Evolutionary conservation across 2,329 filamentous ascomycete species (phyloP), one percentile per base, ranked within the genome.

Genomic region (Botrytis byssoidea): DNA sequence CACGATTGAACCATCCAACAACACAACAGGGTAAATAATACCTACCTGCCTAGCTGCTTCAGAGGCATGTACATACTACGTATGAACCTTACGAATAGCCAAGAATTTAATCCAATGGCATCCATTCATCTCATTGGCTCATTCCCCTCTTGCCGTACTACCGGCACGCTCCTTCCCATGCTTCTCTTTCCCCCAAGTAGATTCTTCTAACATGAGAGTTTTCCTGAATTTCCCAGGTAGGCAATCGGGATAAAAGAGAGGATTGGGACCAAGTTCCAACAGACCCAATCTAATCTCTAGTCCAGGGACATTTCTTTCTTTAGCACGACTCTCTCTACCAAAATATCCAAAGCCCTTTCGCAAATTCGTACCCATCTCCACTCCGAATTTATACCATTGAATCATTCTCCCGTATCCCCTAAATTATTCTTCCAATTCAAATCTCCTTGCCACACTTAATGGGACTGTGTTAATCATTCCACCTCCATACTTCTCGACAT

Each of bases 391-490:
- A 42, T 32, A 29, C 65, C 35, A 55, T 68, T 42, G 25, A 55
- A 51, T 46, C 64, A n/a, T 67, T 46, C 14, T 20, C 65, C 65
- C 65, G 65, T 40, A 68, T 68, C 48, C 65, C 48, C 46, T 55
- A 68, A 68, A 68, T 68, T 68, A n/a, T 68, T 68, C 32, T 25
- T 67, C 14, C 25, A 9, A 57, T 57, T 32, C 65, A 57, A 68
- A 68, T 68, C 65, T 68, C 65, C 40, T 68, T 42, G 48, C 65
- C 35, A 68, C 65, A 25, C 65, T 68, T 68, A 57, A 57, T 57
- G 65, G 22, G 35, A 57, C 65, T 8, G 25, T 57, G 9, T 57
- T 57, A 57, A 68, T 55, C 65, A 46, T 35, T 20, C 48, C 25
- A 48, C 40, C 3, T 51, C 65, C 65, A 40, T 37, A 29, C 65